Percentiles rank a stretch among this genome's conserved stretches.
Conservation (phyloP, 2,329 filamentous ascomycete genomes). For the Aspergillus sp. region DNA sequence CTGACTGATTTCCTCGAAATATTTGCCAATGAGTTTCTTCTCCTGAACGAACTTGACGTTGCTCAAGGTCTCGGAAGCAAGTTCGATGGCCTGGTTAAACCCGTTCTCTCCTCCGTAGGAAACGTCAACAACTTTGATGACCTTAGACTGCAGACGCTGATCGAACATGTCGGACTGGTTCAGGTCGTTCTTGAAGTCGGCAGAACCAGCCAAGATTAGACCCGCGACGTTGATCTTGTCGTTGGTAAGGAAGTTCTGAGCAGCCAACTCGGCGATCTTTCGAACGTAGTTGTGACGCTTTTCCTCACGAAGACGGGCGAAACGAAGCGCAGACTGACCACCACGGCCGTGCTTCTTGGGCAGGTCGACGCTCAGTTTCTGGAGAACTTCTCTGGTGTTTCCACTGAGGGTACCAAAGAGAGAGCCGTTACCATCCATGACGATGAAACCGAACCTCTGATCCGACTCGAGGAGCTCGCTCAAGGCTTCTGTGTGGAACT, state of each 20-base stretch:
- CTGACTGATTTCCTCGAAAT: slow-evolving; percentile 98
- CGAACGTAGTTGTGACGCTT: slow-evolving; percentile 99
- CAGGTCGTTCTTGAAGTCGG: slow-evolving; percentile 98
- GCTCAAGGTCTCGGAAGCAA: slow-evolving; percentile 87
- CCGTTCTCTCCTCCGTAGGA: slow-evolving; percentile 99
- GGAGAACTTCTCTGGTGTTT: slow-evolving; percentile 91
- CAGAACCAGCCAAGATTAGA: slow-evolving; percentile 88
- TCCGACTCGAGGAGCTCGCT: slow-evolving; percentile 97
- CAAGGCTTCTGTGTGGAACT: slow-evolving; percentile 96
- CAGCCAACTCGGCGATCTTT: slow-evolving; percentile 94
- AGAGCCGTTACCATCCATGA: slow-evolving; percentile 99
- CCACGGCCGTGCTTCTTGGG: slow-evolving; percentile 99
- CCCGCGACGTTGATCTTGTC: slow-evolving; percentile 98
- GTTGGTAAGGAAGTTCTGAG: slow-evolving; percentile 97
- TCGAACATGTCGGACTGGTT: slow-evolving; percentile 98
- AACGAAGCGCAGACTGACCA: slow-evolving; percentile 99
- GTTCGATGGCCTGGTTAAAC: slow-evolving; percentile 98
- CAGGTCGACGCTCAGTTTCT: slow-evolving; percentile 97
- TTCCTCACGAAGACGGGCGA: slow-evolving; percentile 97
- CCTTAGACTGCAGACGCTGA: slow-evolving; percentile 79
- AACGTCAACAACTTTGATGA: slow-evolving; percentile 98
- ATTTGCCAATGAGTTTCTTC: slow-evolving; percentile 98
- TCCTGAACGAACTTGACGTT: slow-evolving; percentile 99
- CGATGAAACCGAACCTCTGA: slow-evolving; percentile 98
- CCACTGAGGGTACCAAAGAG: slow-evolving; percentile 95